Percentiles rank a stretch among this genome's conserved stretches.
phyloP scores from a whole-genome alignment of 257 asterid genomes.

The Lantana camara region DNA sequence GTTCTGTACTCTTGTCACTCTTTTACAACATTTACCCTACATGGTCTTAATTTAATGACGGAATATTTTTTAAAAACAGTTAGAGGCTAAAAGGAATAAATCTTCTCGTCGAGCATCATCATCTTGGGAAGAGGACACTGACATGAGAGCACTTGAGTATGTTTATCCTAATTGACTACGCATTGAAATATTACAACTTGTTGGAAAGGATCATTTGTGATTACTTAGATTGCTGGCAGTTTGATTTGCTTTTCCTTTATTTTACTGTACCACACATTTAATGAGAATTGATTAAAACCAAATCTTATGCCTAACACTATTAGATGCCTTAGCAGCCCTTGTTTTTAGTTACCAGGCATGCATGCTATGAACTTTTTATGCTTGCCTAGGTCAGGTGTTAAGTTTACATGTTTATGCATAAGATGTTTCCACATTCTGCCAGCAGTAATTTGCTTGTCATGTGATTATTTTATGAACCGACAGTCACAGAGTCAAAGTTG shows the following conservation, averaged over 20 bases:
- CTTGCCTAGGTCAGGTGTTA: neutral
- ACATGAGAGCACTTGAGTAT: slow-evolving; percentile 97
- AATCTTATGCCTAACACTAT: neutral
- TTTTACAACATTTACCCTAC: slow-evolving; percentile 2
- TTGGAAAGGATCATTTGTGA: slow-evolving; percentile 16
- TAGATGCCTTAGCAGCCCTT: neutral
- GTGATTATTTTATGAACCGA: slow-evolving; percentile 8
- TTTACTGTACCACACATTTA: neutral
- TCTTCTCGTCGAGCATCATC: slow-evolving; percentile 88
- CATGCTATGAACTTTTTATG: slow-evolving; percentile 21
- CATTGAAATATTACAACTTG: neutral
- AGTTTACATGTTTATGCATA: slow-evolving; percentile 1
- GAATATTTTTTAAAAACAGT: slow-evolving; percentile 47
- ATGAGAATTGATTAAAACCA: slow-evolving; percentile 11
- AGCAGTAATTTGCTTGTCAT: neutral
- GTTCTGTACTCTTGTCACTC: slow-evolving; percentile 22
- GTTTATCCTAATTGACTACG: slow-evolving; percentile 35
- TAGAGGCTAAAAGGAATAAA: slow-evolving; percentile 85
- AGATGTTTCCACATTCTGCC: slow-evolving; percentile 2
- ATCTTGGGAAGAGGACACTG: slow-evolving; percentile 95
- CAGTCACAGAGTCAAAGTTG: neutral
- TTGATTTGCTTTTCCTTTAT: slow-evolving; percentile 1
- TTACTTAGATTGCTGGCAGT: slow-evolving; percentile 1
- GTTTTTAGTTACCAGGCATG: neutral
- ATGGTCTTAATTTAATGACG: slow-evolving; percentile 19